Evolutionary conservation across 2,329 filamentous ascomycete genomes (phyloP).

Genomic region (Curvularia sp.): DNA sequence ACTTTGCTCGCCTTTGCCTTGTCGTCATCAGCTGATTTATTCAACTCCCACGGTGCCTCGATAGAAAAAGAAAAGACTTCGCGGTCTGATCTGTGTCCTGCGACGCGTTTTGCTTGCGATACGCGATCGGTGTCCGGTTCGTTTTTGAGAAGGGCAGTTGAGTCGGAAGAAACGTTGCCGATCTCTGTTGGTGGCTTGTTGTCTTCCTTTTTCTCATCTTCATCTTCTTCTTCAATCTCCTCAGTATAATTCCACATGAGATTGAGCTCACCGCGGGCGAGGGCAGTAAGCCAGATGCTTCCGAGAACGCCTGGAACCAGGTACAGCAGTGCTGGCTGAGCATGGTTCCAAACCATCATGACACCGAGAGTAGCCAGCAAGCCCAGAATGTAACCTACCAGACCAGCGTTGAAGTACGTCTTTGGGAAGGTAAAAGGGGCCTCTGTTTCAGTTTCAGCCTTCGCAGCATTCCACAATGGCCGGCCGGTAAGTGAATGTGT

Average conservation of each 20-base stretch:
- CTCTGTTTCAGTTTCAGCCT: slow-evolving; percentile 21
- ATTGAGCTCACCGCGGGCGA: slow-evolving; percentile 72
- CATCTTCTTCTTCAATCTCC: slow-evolving; percentile 52
- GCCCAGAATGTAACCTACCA: slow-evolving; percentile 78
- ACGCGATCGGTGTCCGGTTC: slow-evolving; percentile 17
- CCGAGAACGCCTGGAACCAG: slow-evolving; percentile 85
- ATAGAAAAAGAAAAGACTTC: slow-evolving; percentile 49
- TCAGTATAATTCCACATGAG: slow-evolving; percentile 86
- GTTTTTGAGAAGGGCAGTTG: slow-evolving; percentile 9
- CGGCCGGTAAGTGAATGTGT: slow-evolving; percentile 53
- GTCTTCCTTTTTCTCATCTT: slow-evolving; percentile 11
- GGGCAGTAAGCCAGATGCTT: slow-evolving; percentile 76
- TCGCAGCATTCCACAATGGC: slow-evolving; percentile 31
- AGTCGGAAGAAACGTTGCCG: slow-evolving; percentile 21
- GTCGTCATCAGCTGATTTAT: slow-evolving; percentile 11
- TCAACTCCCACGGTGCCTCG: slow-evolving; percentile 41
- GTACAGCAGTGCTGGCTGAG: slow-evolving; percentile 90
- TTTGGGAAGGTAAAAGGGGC: slow-evolving; percentile 69
- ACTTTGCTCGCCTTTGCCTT: neutral
- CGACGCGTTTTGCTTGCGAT: slow-evolving; percentile 22
- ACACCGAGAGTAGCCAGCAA: slow-evolving; percentile 79
- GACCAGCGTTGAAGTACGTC: slow-evolving; percentile 80
- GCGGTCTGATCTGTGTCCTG: slow-evolving; percentile 28
- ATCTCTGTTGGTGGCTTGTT: slow-evolving; percentile 13
- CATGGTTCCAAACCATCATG: slow-evolving; percentile 78